Evolutionary conservation across 2,329 filamentous ascomycete species (phyloP).

Genomic region (Microdochium paspali): DNA sequence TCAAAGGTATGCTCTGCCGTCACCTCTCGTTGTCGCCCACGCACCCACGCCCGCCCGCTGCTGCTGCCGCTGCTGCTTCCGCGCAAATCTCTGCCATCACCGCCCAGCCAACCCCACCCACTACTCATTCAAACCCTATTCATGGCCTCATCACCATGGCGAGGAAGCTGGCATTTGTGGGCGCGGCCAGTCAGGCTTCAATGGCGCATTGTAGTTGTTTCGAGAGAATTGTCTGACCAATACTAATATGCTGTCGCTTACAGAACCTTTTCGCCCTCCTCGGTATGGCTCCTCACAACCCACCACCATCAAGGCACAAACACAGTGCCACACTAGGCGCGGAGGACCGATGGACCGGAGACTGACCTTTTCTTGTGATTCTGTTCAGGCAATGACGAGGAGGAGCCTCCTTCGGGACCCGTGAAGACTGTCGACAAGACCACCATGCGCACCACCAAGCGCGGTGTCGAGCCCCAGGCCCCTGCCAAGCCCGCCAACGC

Average conservation of each 20-base stretch:
- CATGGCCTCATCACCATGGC: neutral
- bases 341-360: slow-evolving; percentile 1
- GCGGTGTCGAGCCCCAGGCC: slow-evolving; percentile 71
- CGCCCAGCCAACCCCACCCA: neutral
- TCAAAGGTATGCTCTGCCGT: slow-evolving; percentile 39
- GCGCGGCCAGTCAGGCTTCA: neutral
- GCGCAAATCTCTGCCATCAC: slow-evolving; percentile 1
- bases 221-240: neutral
- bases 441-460: slow-evolving; percentile 66
- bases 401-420: slow-evolving; percentile 64
- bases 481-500: slow-evolving; percentile 36
- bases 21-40: slow-evolving; percentile 1
- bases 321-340: slow-evolving; percentile 11
- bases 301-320: slow-evolving; percentile 7
- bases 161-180: neutral
- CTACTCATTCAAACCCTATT: neutral
- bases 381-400: slow-evolving; percentile 49
- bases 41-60: slow-evolving; percentile 1
- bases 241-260: slow-evolving; percentile 14
- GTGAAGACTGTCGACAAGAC: slow-evolving; percentile 87
- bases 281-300: slow-evolving; percentile 52
- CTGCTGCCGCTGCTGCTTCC: neutral
- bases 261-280: slow-evolving; percentile 98
- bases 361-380: slow-evolving; percentile 13
- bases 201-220: neutral